Percentiles rank a stretch among this genome's conserved stretches.
Evolutionary conservation across 129 eudicot genomes (phyloP).

Genomic region (Lactuca saligna): DNA sequence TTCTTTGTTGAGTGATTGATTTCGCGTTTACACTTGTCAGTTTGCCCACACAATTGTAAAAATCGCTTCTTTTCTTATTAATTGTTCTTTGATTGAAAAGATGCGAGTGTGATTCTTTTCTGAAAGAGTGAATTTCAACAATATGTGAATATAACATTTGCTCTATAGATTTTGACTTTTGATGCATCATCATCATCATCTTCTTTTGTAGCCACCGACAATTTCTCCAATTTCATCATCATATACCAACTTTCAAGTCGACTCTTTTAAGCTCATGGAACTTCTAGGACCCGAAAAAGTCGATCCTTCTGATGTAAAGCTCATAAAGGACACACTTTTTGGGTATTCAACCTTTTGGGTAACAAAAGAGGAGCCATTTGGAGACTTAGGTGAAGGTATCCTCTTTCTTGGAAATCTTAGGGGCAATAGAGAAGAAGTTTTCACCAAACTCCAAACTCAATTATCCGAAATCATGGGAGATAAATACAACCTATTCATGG

Average conservation of each 20-base stretch:
- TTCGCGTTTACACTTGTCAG: neutral
- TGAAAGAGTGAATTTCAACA: neutral
- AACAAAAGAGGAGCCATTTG: conserved; percentile 93
- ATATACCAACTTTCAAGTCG: conserved; percentile 77
- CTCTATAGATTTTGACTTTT: neutral
- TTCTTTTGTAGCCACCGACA: conserved; percentile 49
- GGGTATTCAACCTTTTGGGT: conserved; percentile 98
- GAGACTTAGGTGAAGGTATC: conserved; percentile 93
- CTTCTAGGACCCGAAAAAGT: conserved; percentile 97
- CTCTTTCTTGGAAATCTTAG: conserved; percentile 96
- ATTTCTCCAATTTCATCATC: conserved; percentile 53
- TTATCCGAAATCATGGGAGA: conserved; percentile 84
- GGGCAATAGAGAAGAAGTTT: conserved; percentile 84
- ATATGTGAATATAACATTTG: neutral
- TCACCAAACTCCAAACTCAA: conserved; percentile 79
- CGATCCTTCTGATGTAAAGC: conserved; percentile 87
- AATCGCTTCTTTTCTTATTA: too few species aligned
- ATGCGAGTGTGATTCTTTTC: neutral
- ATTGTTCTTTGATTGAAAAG: neutral
- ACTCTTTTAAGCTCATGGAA: conserved; percentile 90
- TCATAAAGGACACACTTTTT: conserved; percentile 83
- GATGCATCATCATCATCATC: conserved; percentile 11
- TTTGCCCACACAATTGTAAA: neutral
- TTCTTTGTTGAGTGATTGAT: conserved; percentile 7
- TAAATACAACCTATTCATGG: conserved; percentile 94